Conservation (phyloP, 169 alveolate genomes). For the Neospora caninum region DNA sequence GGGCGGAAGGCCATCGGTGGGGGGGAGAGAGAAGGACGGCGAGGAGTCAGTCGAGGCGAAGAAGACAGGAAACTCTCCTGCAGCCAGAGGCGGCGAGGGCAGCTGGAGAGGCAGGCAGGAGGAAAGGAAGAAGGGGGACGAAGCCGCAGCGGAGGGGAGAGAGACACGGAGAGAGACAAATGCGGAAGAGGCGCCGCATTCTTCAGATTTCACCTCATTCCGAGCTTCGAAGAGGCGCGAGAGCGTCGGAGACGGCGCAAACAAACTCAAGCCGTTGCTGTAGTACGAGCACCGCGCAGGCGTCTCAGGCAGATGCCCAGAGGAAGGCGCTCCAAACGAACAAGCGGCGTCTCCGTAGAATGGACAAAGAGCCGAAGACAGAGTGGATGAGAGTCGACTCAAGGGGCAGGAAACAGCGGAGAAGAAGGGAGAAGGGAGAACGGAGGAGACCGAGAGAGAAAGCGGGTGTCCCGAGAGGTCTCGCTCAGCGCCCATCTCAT, state of each 20-base stretch:
- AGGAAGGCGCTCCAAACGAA: background rate
- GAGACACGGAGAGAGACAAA: slow-evolving; percentile 20
- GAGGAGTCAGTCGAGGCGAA: background rate
- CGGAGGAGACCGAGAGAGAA: background rate
- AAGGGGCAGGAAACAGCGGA: background rate
- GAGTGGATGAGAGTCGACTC: background rate
- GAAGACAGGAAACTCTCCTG: background rate
- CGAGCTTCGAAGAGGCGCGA: background rate
- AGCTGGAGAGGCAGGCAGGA: slow-evolving; percentile 1
- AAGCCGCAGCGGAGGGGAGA: background rate
- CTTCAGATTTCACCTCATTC: too few relatives aligned
- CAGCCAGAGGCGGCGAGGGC: slow-evolving; percentile 35
- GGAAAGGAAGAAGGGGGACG: background rate
- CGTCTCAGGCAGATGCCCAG: background rate
- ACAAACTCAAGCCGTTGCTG: slow-evolving; percentile 16
- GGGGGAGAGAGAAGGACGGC: background rate
- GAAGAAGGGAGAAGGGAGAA: background rate
- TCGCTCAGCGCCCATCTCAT: background rate
- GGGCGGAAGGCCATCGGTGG: slow-evolving; percentile 1
- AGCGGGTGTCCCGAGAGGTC: background rate
- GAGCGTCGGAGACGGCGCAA: slow-evolving; percentile 3
- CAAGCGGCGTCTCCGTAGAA: background rate
- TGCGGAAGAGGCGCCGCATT: background rate
- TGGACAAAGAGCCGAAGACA: background rate
- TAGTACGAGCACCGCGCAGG: slow-evolving; percentile 16